Evolutionary conservation across 2,329 filamentous ascomycete species (phyloP).

Genomic region (Aspergillus sp.): DNA sequence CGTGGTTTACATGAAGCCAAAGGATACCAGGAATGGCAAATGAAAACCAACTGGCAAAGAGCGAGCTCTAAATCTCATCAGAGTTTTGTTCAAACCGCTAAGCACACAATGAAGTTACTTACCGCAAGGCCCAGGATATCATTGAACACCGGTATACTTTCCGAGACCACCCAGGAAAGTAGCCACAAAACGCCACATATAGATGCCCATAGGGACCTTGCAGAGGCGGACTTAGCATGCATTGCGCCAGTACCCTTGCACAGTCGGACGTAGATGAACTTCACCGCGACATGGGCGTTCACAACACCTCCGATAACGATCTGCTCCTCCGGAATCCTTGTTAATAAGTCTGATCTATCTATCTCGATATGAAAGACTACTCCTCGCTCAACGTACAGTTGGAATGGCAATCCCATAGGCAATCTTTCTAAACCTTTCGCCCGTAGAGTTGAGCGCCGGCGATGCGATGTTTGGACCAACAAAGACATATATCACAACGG

Average conservation of each 20-base stretch:
- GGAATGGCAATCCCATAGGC: slow-evolving; percentile 59
- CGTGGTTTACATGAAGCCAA: slow-evolving; percentile 21
- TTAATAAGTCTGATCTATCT: not conserved
- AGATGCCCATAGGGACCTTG: slow-evolving; percentile 48
- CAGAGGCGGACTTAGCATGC: slow-evolving; percentile 38
- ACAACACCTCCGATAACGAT: slow-evolving; percentile 62
- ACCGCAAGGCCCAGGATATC: slow-evolving; percentile 53
- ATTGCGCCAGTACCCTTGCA: slow-evolving; percentile 50
- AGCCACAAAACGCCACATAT: slow-evolving; percentile 50
- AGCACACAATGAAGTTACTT: slow-evolving; percentile 3
- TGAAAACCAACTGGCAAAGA: slow-evolving; percentile 59
- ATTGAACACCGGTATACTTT: slow-evolving; percentile 60
- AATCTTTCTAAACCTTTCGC: slow-evolving; percentile 46
- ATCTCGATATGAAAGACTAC: not conserved
- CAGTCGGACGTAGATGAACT: slow-evolving; percentile 54
- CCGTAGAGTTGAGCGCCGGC: slow-evolving; percentile 56
- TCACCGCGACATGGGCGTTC: slow-evolving; percentile 55
- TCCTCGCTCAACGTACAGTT: slow-evolving; percentile 32
- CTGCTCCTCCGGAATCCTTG: slow-evolving; percentile 4
- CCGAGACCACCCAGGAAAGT: slow-evolving; percentile 56
- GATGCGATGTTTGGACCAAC: slow-evolving; percentile 51
- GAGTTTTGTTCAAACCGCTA: too few species aligned
- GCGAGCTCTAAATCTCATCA: slow-evolving; percentile 28
- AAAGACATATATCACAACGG: slow-evolving; percentile 58
- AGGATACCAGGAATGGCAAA: slow-evolving; percentile 24